Evolutionary conservation across 495 filamentous ascomycete genomes (phyloP).

Genomic region (Talaromyces ruber): DNA sequence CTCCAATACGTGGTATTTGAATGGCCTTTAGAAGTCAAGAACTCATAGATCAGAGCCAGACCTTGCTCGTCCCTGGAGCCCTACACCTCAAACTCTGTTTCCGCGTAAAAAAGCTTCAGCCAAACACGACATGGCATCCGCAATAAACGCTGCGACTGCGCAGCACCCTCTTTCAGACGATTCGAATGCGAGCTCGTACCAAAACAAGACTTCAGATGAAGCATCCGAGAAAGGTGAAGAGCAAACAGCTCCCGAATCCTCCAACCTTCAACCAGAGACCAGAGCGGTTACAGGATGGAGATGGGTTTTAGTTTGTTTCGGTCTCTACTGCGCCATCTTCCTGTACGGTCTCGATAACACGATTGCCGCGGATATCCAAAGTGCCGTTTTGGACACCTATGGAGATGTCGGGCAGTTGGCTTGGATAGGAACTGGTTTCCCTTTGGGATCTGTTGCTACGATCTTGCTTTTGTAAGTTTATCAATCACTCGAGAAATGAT

Average conservation of each 20-base stretch:
- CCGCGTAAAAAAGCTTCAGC: neutral
- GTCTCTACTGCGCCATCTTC: conserved; percentile 20
- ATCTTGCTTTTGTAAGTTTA: no score
- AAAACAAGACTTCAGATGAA: neutral
- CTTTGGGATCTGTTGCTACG: conserved; percentile 18
- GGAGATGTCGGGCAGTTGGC: conserved; percentile 36
- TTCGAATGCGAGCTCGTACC: neutral
- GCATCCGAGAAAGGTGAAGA: neutral
- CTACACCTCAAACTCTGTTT: neutral
- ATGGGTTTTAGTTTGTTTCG: neutral
- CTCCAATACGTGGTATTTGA: no score
- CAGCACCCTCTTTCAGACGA: neutral
- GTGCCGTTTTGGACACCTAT: conserved; percentile 36
- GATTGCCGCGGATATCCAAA: conserved; percentile 48
- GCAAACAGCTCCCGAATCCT: neutral
- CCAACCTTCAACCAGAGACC: neutral
- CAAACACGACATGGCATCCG: neutral
- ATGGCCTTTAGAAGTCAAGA: no score
- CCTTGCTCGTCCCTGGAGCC: neutral
- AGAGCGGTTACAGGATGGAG: neutral
- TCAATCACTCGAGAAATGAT: no score
- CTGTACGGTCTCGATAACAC: conserved; percentile 50
- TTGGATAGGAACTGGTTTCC: conserved; percentile 43
- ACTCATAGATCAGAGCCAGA: no score
- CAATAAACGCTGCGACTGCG: neutral